Base-by-base conservation (phyloP, 2,329 filamentous ascomycete genomes). In the Nemania sp. region DNA sequence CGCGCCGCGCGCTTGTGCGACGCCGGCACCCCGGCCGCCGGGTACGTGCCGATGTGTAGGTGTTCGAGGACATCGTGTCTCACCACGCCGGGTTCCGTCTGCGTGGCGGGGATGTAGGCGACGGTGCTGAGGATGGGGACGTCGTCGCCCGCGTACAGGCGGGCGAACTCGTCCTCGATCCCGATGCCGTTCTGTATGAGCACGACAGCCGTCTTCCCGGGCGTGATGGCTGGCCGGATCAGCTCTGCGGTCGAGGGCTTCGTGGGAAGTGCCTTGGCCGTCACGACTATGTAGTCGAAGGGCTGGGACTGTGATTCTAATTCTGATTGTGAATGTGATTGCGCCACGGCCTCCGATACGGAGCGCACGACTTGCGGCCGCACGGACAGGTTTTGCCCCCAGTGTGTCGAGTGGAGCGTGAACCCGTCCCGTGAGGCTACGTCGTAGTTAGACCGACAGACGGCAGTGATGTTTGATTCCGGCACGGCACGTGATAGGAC, bases 141-240 rank as follows among this genome's bases (percentile, higher is more conserved):
- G 15, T 63, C 54, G 59, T 82, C 84, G 0, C 69, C 51, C 0
- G 82, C 81, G 62, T 80, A 86, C 4, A 74, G 70, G 0, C 60
- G 56, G 0, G 68, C 69, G 57, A 82, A 83, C 54, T 81, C 79
- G 2, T 79, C 75, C 68, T 87, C 84, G 60, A 86, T 83, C 7
- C 75, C 78, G 53, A 86, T 79, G 13, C 84, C 84, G 65, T 86
- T 87, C 66, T 87, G 83, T 34, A 85, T 73, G 6, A 87, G 76
- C n/a, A 82, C 81, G 43, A 86, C 80, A 5, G 77, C 75, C 0
- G 82, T 85, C 13, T 35, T 60, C 9, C 55, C 65, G 13, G 61
- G 52, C 15, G 62, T 58, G 11, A 73, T 63, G 1, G 68, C 72
- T 1, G 72, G 72, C n/a, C 45, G 53, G 60, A 74, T 67, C 42